Evolutionary conservation across 2,329 filamentous ascomycete genomes (phyloP).

Genomic region (Nemania sp.): DNA sequence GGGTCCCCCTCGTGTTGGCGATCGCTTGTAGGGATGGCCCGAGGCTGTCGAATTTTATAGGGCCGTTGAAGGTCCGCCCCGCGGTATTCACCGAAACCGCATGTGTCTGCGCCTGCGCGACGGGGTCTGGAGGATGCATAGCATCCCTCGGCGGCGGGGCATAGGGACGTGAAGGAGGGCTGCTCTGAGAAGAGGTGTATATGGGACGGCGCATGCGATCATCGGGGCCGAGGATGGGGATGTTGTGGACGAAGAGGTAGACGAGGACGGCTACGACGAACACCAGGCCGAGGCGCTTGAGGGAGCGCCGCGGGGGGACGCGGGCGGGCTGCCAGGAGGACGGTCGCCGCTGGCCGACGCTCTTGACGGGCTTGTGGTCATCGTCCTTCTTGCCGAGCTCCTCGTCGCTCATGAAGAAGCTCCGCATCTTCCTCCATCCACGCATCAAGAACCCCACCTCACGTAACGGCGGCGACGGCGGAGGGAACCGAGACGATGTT

Average conservation of each 20-base stretch:
- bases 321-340: conserved; percentile 50
- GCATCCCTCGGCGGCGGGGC: conserved; percentile 1
- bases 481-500: not conserved
- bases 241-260: conserved; percentile 68
- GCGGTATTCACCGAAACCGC: conserved; percentile 7
- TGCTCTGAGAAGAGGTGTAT: conserved; percentile 36
- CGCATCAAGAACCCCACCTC: conserved; percentile 31
- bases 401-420: conserved; percentile 56
- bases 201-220: conserved; percentile 46
- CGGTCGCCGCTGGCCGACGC: conserved; percentile 34
- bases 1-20: conserved; percentile 55
- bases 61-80: conserved; percentile 67
- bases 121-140: conserved; percentile 15
- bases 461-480: not conserved
- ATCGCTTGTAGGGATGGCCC: conserved; percentile 65
- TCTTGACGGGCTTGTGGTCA: conserved; percentile 48
- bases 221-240: conserved; percentile 54
- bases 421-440: conserved; percentile 47
- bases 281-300: conserved; percentile 57
- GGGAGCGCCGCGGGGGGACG: conserved; percentile 54
- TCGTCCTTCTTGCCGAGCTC: conserved; percentile 66
- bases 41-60: conserved; percentile 70
- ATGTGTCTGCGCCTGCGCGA: conserved; percentile 7
- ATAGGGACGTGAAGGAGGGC: conserved; percentile 17
- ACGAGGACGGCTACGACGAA: conserved; percentile 55